These are phyloP conservation scores for Metschnikowia borealis DNA, from an alignment of 805 yeast genomes.

Conservation along the genomic window DNA sequence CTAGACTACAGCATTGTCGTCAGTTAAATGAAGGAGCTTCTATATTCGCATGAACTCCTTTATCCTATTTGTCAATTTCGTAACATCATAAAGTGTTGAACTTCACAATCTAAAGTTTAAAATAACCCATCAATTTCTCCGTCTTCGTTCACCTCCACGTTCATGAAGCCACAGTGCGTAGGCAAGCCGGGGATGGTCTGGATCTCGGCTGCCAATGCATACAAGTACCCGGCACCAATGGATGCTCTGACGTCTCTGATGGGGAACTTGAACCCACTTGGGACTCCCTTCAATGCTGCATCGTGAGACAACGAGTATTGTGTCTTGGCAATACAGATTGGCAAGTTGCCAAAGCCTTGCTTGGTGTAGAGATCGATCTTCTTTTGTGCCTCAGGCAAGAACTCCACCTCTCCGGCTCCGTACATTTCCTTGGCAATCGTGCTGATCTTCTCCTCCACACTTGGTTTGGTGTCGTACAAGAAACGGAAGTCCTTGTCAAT, in stretches of 20 bases:
- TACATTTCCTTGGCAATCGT: slow-evolving; percentile 72
- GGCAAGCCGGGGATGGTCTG: slow-evolving; percentile 86
- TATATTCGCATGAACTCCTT: background rate
- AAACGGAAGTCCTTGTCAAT: slow-evolving; percentile 44
- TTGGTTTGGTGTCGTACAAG: slow-evolving; percentile 52
- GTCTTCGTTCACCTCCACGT: slow-evolving; percentile 73
- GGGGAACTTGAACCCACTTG: slow-evolving; percentile 75
- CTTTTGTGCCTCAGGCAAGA: slow-evolving; percentile 63
- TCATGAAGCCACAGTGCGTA: slow-evolving; percentile 83
- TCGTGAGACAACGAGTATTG: slow-evolving; percentile 83
- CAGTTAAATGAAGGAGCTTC: too few relatives aligned
- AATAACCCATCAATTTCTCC: slow-evolving; percentile 83
- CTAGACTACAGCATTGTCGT: too few relatives aligned
- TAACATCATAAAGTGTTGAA: slow-evolving; percentile 22
- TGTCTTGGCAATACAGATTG: slow-evolving; percentile 82
- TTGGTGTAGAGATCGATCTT: slow-evolving; percentile 64
- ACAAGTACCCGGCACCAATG: slow-evolving; percentile 80
- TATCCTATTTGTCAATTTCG: slow-evolving; percentile 7
- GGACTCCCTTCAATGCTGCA: slow-evolving; percentile 78
- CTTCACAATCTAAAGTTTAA: slow-evolving; percentile 24
- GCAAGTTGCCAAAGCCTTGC: slow-evolving; percentile 75
- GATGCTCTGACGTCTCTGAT: slow-evolving; percentile 75
- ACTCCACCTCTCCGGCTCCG: slow-evolving; percentile 71
- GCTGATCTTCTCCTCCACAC: slow-evolving; percentile 61
- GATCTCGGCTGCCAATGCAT: slow-evolving; percentile 81